Percentiles rank a stretch among this genome's conserved stretches.
phyloP scores from a whole-genome alignment of 768 basidiomycete genomes.

The Tephrocybe sp. region DNA sequence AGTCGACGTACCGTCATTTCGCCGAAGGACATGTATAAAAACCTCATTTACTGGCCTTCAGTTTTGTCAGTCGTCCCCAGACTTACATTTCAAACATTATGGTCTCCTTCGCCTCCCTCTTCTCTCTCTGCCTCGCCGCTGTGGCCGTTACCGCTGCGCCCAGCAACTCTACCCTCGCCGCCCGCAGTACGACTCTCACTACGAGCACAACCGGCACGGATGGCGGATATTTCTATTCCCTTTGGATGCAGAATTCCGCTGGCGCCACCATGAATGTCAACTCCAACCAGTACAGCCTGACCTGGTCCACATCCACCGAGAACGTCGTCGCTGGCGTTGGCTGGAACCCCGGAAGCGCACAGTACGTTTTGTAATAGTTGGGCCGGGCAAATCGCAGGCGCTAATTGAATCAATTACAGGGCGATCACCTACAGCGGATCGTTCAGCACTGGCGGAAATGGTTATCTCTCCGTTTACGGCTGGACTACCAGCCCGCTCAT shows the following conservation, averaged over 20 bases:
- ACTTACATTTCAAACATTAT: conserved; percentile 2
- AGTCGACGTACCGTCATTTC: too few relatives aligned
- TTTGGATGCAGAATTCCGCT: conserved; percentile 29
- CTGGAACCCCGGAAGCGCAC: conserved; percentile 32
- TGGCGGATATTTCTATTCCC: conserved; percentile 35
- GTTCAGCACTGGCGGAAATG: conserved; percentile 35
- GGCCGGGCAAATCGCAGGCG: background rate
- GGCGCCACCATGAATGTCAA: conserved; percentile 30
- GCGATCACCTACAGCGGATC: conserved; percentile 33
- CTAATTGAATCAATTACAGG: conserved; percentile 14
- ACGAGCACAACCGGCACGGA: conserved; percentile 26
- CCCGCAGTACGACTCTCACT: conserved; percentile 15
- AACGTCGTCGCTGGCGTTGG: conserved; percentile 38
- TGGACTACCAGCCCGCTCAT: conserved; percentile 42
- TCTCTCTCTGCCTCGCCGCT: conserved; percentile 16
- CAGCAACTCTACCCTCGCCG: conserved; percentile 17
- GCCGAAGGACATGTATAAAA: too few relatives aligned
- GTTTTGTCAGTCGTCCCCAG: too few relatives aligned
- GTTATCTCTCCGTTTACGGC: conserved; percentile 42
- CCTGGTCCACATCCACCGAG: conserved; percentile 26
- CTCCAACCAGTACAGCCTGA: conserved; percentile 28
- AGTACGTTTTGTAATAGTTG: conserved; percentile 11
- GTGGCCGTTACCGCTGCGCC: conserved; percentile 16
- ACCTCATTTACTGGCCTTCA: too few relatives aligned
- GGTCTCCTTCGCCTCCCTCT: conserved; percentile 2